These are phyloP conservation scores for Phalaenopsis hybrid DNA, from an alignment of 116 monocot species.

Conservation along the genomic window DNA sequence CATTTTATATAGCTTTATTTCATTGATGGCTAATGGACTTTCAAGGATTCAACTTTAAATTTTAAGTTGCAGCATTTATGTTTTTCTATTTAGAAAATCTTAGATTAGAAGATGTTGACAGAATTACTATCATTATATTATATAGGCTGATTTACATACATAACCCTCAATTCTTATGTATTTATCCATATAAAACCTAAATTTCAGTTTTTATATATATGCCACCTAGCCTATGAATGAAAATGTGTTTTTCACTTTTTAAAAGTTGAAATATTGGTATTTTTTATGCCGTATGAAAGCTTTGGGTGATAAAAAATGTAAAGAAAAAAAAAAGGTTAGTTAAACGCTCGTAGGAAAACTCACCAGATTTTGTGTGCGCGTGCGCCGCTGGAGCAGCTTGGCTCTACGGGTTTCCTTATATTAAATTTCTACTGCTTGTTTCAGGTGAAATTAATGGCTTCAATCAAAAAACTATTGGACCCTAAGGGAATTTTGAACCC, in stretches of 20 bases:
- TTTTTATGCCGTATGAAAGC: no score
- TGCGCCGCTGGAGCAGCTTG: background rate
- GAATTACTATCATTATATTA: background rate
- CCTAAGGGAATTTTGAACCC: slow-evolving; percentile 89
- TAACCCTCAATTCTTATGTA: no score
- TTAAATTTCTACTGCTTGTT: background rate
- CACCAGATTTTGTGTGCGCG: background rate
- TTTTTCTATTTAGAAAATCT: background rate
- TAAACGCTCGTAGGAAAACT: no score
- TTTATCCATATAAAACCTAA: no score
- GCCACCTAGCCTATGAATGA: no score
- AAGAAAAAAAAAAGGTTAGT: no score
- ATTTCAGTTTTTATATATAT: no score
- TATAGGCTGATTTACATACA: background rate
- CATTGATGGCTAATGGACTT: background rate
- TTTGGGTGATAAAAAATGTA: no score
- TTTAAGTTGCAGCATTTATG: background rate
- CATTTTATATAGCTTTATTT: no score
- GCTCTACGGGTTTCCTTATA: background rate
- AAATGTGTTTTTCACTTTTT: no score
- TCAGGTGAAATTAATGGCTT: slow-evolving; percentile 79
- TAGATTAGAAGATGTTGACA: no score
- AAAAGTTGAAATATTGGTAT: no score
- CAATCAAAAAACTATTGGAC: slow-evolving; percentile 80
- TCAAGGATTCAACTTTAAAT: background rate